A percentile compares a stretch with the other conserved stretches of the same genome.
Conservation (phyloP, 2,329 filamentous ascomycete species). For the Epichloe brachyelytri region DNA sequence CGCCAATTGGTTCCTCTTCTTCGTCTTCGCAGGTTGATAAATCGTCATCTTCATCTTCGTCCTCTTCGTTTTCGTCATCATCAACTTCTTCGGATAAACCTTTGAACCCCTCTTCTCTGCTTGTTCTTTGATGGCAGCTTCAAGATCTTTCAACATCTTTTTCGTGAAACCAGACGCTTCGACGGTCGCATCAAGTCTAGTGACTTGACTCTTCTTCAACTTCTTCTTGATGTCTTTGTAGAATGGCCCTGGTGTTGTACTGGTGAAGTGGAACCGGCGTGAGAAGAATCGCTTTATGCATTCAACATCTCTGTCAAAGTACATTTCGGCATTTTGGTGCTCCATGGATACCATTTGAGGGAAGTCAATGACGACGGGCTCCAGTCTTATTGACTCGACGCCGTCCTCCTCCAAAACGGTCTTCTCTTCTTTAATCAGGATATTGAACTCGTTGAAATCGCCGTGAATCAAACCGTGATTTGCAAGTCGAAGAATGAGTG, state of each 20-base stretch:
- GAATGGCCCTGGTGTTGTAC: constrained; percentile 69
- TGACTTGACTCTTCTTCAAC: constrained; percentile 49
- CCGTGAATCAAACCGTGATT: constrained; percentile 87
- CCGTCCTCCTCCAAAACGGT: constrained; percentile 27
- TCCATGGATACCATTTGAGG: constrained; percentile 97
- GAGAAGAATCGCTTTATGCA: constrained; percentile 94
- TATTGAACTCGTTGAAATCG: constrained; percentile 99
- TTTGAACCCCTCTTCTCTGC: constrained; percentile 32
- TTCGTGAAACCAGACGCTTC: constrained; percentile 91
- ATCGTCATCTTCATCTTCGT: constrained; percentile 7
- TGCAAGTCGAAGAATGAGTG: constrained; percentile 72
- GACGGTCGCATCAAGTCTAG: constrained; percentile 72
- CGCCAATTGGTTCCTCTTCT: not conserved
- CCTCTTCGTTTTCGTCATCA: constrained; percentile 17
- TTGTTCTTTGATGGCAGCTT: constrained; percentile 77
- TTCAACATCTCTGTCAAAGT: constrained; percentile 90
- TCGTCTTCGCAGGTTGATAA: constrained; percentile 3
- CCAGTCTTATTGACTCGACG: constrained; percentile 37
- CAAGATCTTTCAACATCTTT: constrained; percentile 92
- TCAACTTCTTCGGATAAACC: constrained; percentile 13
- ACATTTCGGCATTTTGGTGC: constrained; percentile 87
- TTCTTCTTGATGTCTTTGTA: constrained; percentile 73
- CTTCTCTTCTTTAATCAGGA: constrained; percentile 70
- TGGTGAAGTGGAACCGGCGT: constrained; percentile 75
- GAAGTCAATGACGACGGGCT: constrained; percentile 89